Conservation (phyloP, 345 rosid genomes). For the Melaleuca quinquenervia region DNA sequence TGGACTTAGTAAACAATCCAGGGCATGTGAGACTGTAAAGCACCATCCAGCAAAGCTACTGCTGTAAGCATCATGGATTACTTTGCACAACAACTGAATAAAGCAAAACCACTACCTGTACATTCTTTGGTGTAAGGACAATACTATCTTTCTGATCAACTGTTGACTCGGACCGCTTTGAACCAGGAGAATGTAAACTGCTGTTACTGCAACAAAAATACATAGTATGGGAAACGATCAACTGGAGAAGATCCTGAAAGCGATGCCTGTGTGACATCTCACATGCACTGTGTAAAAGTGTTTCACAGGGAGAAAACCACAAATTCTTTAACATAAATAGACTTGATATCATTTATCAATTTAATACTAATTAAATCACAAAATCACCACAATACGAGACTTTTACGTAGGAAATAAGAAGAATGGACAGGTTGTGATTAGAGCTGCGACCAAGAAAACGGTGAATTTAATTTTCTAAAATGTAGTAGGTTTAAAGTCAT, state of each 20-base stretch:
- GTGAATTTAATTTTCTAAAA: background rate
- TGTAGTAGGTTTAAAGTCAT: background rate
- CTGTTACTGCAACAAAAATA: slow-evolving; percentile 40
- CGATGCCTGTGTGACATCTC: background rate
- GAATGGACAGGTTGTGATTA: background rate
- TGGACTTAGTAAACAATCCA: background rate
- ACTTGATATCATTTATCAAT: background rate
- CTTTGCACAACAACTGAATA: background rate
- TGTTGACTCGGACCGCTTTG: slow-evolving; percentile 63
- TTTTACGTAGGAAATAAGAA: background rate
- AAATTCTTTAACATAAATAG: background rate
- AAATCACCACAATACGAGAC: background rate
- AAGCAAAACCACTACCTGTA: slow-evolving; percentile 48
- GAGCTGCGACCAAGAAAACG: background rate
- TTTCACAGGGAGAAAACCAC: background rate
- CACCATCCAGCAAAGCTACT: background rate
- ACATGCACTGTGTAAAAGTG: background rate
- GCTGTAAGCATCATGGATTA: background rate
- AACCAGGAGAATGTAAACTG: slow-evolving; percentile 57
- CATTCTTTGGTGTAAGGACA: slow-evolving; percentile 91
- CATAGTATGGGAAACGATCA: background rate
- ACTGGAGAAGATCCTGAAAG: background rate
- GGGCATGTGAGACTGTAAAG: background rate
- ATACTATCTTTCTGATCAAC: slow-evolving; percentile 67
- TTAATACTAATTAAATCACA: background rate